Base-by-base conservation (phyloP, 352 stramenopile species). In the Pythium volutum region DNA sequence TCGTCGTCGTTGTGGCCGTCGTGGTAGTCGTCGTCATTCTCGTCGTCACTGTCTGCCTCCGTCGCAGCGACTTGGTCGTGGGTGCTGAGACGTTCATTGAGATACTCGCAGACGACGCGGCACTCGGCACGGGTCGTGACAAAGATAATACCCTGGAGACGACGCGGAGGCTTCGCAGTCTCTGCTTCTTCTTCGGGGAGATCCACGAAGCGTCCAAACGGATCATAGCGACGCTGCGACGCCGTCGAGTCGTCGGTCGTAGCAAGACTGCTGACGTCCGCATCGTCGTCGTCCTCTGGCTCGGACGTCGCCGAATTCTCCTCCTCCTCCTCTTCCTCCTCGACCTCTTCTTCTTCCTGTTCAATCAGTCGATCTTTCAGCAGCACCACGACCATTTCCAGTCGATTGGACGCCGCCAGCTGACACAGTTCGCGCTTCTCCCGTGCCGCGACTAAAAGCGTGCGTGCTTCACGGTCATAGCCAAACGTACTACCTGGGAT, bases 51-150 rank as follows among this genome's bases (percentile, higher is more conserved):
- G 4, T 55, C 26, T 16, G 4, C 48, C 25, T 69, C 59, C 22
- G 54, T 56, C 1, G 33, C 15, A 6, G 59, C 22, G 14, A 39
- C 16, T n/a, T n/a, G n/a, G n/a, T n/a, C n/a, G n/a, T n/a, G n/a
- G n/a, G n/a, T n/a, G 12, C 55, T 65, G 39, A 91, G 78, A 29
- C 81, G 83, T 22, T 79, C 75, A 55, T 93, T 94, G 3, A 96
- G 68, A 50, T 69, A 95, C 43, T 95, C 87, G 1, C 71, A 82
- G 52, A 95, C 42, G 3, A 94, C 78, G 48, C 84, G 87, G 38
- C 81, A 91, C 62, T 93, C 86, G 23, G 77, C 75, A n/a, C 88
- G 79, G 20, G 81, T 91, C 43, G 89, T 78, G 12, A 95, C 87
- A 53, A 95, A 95, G 41, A 96, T 67, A 31, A 96, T 93, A 20